Evolutionary conservation across 225 moss, liverwort and hornwort genomes (phyloP), one percentile per base, ranked within the genome.

Genomic region (Asterella californica): DNA sequence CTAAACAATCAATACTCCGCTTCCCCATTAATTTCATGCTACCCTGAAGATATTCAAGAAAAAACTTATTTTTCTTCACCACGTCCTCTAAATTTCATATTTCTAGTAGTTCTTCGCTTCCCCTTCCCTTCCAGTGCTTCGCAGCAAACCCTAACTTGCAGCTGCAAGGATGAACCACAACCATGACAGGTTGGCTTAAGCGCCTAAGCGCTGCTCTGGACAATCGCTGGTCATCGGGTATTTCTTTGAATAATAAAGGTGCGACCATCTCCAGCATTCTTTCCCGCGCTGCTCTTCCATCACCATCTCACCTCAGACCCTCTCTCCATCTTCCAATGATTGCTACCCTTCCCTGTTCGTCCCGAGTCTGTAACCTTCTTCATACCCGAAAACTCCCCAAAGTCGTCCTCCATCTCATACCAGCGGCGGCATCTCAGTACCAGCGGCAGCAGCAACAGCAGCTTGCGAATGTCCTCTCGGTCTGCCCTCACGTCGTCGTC

Each of bases 141-240:
- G 37, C 57, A 36, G 21, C 49, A 76, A 76, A 76, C 75, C 75
- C 75, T 76, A 76, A 76, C 75, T 76, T 37, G 55, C 34, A 22
- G 59, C 33, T 27, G 32, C 29, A 10, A 34, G 6, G 34, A 32
- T 54, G n/a, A 29, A 74, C 50, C 50, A 74, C 52, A 2, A 74
- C 74, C 74, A 53, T 74, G 52, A 74, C 74, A 74, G 30, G 52
- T 74, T 49, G 2, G 52, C 42, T 49, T 27, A 17, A 18, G 50
- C 29, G 24, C 47, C 25, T 27, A 24, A 2, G 25, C 25, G 33
- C 27, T 73, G 72, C 48, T 50, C 50, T 10, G 37, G 18, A 47
- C 72, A 25, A 47, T 21, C 45, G 46, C 72, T n/a, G 7, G 14
- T 48, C 72, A 73, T 47, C 30, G 24, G 37, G 70, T 70, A 67